Percentiles rank a stretch among this genome's conserved stretches.
Evolutionary conservation across 139 green algal species (phyloP).

Genomic region (Trebouxia sp.): DNA sequence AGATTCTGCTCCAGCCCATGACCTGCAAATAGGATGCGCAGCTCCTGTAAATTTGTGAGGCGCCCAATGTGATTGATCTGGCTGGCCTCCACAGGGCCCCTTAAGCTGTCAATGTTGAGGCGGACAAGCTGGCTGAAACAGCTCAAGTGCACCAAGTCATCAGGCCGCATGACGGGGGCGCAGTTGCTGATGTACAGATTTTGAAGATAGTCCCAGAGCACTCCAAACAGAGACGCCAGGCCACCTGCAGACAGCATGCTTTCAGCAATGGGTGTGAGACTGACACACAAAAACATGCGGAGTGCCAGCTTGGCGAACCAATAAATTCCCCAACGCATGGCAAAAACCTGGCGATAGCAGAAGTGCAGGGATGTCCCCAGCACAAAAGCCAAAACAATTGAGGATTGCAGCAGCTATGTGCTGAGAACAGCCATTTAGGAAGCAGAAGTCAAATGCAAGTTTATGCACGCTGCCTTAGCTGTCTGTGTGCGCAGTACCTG

Average conservation of each 20-base stretch:
- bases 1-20: slow-evolving; percentile 13
- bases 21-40: neutral
- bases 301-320: too few species aligned
- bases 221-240: neutral
- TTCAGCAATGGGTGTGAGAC: too few species aligned
- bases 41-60: slow-evolving; percentile 9
- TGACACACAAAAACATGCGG: too few species aligned
- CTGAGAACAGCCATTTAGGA: too few species aligned
- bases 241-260: slow-evolving; percentile 7
- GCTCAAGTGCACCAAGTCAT: neutral
- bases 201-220: neutral
- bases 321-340: too few species aligned
- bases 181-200: slow-evolving; percentile 21
- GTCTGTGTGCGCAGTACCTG: neutral
- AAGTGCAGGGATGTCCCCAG: too few species aligned
- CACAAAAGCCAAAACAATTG: too few species aligned
- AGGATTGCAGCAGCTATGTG: too few species aligned
- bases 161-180: neutral
- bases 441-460: too few species aligned
- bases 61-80: slow-evolving; percentile 4
- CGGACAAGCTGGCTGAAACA: slow-evolving; percentile 17
- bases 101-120: slow-evolving; percentile 14
- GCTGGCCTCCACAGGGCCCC: slow-evolving; percentile 4
- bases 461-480: too few species aligned
- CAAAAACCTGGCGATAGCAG: too few species aligned